These are phyloP conservation scores for Glaciozyma martinii DNA, from an alignment of 768 basidiomycete species.

Conservation along the genomic window DNA sequence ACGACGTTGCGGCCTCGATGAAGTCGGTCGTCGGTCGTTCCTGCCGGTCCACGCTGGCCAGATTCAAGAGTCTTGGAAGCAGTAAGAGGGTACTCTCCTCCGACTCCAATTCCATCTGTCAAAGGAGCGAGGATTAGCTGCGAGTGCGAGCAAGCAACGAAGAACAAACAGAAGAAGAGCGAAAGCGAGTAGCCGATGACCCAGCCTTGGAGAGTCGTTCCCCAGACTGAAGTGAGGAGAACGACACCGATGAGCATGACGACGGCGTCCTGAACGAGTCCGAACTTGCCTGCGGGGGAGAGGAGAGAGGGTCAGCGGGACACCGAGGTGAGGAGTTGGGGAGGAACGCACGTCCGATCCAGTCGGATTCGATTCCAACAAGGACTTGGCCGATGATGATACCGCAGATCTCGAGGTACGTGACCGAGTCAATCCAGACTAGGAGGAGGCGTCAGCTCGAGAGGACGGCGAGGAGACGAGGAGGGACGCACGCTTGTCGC, in stretches of 20 bases:
- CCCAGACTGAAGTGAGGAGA: slow-evolving; percentile 45
- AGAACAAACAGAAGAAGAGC: slow-evolving; percentile 43
- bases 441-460: not conserved
- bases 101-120: slow-evolving; percentile 25
- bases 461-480: not conserved
- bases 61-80: slow-evolving; percentile 41
- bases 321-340: not conserved
- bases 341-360: slow-evolving; percentile 38
- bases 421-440: slow-evolving; percentile 39
- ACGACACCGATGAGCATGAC: slow-evolving; percentile 43
- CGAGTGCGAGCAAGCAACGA: slow-evolving; percentile 26
- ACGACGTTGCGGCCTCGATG: slow-evolving; percentile 43
- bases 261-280: slow-evolving; percentile 42
- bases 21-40: slow-evolving; percentile 41
- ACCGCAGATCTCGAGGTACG: slow-evolving; percentile 41
- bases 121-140: not conserved
- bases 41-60: slow-evolving; percentile 31
- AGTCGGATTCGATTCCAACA: slow-evolving; percentile 42
- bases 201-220: slow-evolving; percentile 41
- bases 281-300: slow-evolving; percentile 27
- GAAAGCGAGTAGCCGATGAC: slow-evolving; percentile 41
- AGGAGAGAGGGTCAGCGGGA: not conserved
- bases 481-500: slow-evolving; percentile 25
- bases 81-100: slow-evolving; percentile 42
- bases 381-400: slow-evolving; percentile 42